phyloP scores from a whole-genome alignment of 495 filamentous ascomycete species.

The Melanomma pulvis-pyrius region DNA sequence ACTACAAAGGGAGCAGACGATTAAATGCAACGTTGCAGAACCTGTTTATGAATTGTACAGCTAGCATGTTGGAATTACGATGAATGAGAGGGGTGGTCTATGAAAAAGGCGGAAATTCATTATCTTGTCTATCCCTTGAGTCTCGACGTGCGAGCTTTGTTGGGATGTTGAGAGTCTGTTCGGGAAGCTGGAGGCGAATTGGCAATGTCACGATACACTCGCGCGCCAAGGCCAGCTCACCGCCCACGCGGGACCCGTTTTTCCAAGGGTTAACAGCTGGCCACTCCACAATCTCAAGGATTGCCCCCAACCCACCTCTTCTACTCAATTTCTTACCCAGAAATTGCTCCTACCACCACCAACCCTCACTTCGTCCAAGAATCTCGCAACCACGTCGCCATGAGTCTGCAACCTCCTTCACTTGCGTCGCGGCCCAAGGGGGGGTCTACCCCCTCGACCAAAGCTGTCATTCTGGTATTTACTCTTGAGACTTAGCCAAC shows the following conservation, averaged over 20 bases:
- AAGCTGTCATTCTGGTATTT: conserved; percentile 71
- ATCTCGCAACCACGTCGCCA: not conserved
- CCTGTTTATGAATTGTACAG: no score
- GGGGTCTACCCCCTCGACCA: conserved; percentile 56
- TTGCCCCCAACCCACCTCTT: not conserved
- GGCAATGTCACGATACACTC: not conserved
- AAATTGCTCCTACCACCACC: not conserved
- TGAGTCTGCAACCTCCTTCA: conserved; percentile 46
- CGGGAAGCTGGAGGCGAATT: not conserved
- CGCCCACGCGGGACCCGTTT: conserved; percentile 7
- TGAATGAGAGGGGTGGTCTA: no score
- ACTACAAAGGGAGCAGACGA: no score
- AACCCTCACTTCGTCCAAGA: not conserved
- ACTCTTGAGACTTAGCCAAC: conserved; percentile 5
- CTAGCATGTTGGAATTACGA: no score
- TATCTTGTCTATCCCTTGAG: no score
- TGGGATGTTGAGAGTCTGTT: no score
- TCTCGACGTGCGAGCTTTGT: no score
- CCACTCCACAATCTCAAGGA: not conserved
- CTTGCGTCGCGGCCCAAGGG: conserved; percentile 39
- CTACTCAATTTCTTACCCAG: not conserved
- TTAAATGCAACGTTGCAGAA: no score
- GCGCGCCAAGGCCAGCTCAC: conserved; percentile 13
- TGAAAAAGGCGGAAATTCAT: no score
- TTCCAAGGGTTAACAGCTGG: conserved; percentile 16